These are phyloP conservation scores for Lecanoromycetidae sp. DNA, from an alignment of 2,329 filamentous ascomycete genomes.

Conservation along the genomic window DNA sequence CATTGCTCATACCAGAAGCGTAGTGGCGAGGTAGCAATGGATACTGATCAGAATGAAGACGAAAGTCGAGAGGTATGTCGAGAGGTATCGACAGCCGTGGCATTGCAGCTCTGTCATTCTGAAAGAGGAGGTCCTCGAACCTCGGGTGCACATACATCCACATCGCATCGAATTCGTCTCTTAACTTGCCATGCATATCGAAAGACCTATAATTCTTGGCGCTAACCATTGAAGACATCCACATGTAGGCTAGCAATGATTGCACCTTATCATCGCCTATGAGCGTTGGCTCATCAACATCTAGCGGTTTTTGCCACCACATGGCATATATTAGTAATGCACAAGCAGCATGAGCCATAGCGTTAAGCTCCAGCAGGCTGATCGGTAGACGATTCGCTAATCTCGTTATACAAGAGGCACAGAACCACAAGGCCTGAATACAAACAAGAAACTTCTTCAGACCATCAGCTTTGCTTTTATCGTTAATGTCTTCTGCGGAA, in stretches of 20 bases:
- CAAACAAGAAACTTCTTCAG: constrained; percentile 9
- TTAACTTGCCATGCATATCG: neutral
- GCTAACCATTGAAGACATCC: constrained; percentile 4
- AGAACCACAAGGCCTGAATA: constrained; percentile 22
- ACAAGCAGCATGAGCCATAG: constrained; percentile 17
- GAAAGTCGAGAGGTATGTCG: too few species aligned
- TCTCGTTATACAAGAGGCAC: constrained; percentile 16
- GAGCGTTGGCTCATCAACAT: constrained; percentile 19
- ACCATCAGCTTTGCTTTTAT: constrained; percentile 16
- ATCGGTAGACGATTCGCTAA: constrained; percentile 19
- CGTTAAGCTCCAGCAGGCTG: constrained; percentile 15
- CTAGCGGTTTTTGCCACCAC: constrained; percentile 27
- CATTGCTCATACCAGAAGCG: too few species aligned
- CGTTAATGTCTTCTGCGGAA: constrained; percentile 3
- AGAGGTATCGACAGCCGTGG: too few species aligned
- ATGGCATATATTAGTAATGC: constrained; percentile 25
- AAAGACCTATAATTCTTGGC: neutral
- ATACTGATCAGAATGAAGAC: too few species aligned
- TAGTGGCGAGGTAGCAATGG: too few species aligned
- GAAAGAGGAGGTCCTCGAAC: constrained; percentile 5
- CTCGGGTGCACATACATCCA: neutral
- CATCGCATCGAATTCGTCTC: constrained; percentile 8
- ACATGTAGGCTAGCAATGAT: constrained; percentile 12
- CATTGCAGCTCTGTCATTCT: too few species aligned
- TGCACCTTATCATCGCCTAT: constrained; percentile 20